Evolutionary conservation across 2,329 filamentous ascomycete genomes (phyloP).

Genomic region (Neopestalotiopsis clavispora): DNA sequence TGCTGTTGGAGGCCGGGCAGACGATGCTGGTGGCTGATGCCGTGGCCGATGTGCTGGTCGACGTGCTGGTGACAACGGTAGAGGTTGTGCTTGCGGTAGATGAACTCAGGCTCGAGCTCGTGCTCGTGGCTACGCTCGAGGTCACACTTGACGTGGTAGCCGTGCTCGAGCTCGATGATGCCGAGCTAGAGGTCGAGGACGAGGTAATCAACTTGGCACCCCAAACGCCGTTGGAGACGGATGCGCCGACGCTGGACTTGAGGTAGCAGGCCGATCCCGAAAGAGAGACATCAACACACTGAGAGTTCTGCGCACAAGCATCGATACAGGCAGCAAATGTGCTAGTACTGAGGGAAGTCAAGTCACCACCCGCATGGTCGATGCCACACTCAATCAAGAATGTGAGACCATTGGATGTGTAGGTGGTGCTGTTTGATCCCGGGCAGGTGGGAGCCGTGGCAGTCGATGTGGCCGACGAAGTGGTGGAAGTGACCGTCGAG

Average conservation of each 20-base stretch:
- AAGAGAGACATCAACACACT: background rate
- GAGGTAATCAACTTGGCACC: background rate
- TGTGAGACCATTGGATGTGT: background rate
- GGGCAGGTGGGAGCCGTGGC: background rate
- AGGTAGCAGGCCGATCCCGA: constrained; percentile 4
- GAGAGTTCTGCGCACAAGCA: background rate
- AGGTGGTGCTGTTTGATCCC: background rate
- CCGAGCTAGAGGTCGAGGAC: background rate
- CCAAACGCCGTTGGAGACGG: background rate
- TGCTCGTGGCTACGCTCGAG: background rate
- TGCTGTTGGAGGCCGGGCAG: constrained; percentile 27
- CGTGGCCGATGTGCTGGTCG: constrained; percentile 21
- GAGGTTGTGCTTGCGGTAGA: background rate
- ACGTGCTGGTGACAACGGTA: background rate
- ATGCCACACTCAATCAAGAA: constrained; percentile 3
- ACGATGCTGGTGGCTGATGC: constrained; percentile 25
- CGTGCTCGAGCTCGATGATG: background rate
- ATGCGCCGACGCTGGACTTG: background rate
- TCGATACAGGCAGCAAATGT: background rate
- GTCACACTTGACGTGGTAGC: background rate
- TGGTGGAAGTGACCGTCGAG: background rate
- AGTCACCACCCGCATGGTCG: background rate
- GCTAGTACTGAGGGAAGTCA: background rate
- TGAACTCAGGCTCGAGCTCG: background rate
- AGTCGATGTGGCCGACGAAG: background rate